phyloP scores from a whole-genome alignment of 2,329 filamentous ascomycete species.

The Pseudogymnoascus sp. region DNA sequence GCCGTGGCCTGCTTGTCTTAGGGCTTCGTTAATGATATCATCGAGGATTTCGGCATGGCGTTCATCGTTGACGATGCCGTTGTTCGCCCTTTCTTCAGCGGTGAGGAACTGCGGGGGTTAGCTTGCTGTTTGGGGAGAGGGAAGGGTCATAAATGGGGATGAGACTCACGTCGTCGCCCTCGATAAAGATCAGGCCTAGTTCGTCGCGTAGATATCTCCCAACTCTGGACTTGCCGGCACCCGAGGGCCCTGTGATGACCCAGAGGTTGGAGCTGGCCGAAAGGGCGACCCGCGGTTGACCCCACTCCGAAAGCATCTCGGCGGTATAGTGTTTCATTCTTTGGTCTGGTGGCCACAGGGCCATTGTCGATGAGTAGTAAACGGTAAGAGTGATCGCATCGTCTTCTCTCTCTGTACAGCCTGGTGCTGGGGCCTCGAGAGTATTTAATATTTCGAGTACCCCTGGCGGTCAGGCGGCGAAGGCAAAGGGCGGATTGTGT shows the following conservation, averaged over 20 bases:
- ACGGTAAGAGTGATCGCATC: not conserved
- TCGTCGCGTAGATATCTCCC: not conserved
- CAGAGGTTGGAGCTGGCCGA: slow-evolving; percentile 30
- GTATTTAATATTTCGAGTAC: not conserved
- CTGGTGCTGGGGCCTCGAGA: not conserved
- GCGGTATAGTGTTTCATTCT: not conserved
- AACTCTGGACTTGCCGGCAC: slow-evolving; percentile 17
- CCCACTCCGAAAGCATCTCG: not conserved
- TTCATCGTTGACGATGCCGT: not conserved
- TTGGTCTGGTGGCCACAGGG: not conserved
- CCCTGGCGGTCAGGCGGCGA: not conserved
- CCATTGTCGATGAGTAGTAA: not conserved
- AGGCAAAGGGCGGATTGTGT: not conserved
- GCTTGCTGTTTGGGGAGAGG: not conserved
- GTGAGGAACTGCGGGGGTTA: not conserved
- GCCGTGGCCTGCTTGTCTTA: not conserved
- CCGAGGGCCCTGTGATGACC: slow-evolving; percentile 46
- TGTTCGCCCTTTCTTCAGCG: not conserved
- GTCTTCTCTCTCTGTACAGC: not conserved
- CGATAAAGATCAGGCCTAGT: not conserved
- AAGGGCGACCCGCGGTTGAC: slow-evolving; percentile 24
- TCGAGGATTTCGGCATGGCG: not conserved
- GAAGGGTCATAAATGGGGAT: not conserved
- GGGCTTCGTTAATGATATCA: not conserved
- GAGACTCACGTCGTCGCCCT: not conserved